Evolutionary conservation across 345 rosid genomes (phyloP), one percentile per base, ranked within the genome.

Genomic region (Heritiera littoralis): DNA sequence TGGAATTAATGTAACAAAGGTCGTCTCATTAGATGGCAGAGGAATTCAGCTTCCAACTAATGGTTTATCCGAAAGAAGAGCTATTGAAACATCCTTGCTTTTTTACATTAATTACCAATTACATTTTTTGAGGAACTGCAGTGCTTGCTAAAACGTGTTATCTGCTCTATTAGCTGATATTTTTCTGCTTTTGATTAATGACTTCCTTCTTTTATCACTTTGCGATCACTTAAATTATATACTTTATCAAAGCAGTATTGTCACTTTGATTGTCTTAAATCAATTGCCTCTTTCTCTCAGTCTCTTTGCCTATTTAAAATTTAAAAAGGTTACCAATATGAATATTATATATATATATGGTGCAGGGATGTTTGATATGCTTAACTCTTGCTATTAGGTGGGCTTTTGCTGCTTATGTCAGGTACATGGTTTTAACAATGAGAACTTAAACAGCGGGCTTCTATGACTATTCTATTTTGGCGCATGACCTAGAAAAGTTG

Each of bases 381-480:
- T 23, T 23, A 23, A 23, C 28, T 23, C 28, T 23, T 23, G 28
- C 28, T 23, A 23, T 23, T 23, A 0, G 28, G 28, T 23, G 28
- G 28, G 28, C 28, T 23, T 23, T 85, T 71, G 99, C 99, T 85
- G 92, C 97, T 9, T 84, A 80, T 88, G 95, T 96, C 89, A 94
- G 99, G 99, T 96, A 92, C 74, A 20, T 28, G 54, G 66, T 78
- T 78, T 30, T 66, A 11, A 23, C 38, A 41, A 20, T 43, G 1
- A 76, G 45, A 75, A 58, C 72, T 52, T 41, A 9, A 56, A 66
- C 10, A 15, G 61, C 45, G 1, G 43, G 70, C 20, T 64, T 38
- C 23, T 45, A n/a, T 74, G 81, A 23, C 71, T 80, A 14, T 14
- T 23, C 49, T 54, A 48, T 54, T 74, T 63, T 65, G 46, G 45